phyloP scores from a whole-genome alignment of 2,329 filamentous ascomycete genomes.

The Cercospora canescens region DNA sequence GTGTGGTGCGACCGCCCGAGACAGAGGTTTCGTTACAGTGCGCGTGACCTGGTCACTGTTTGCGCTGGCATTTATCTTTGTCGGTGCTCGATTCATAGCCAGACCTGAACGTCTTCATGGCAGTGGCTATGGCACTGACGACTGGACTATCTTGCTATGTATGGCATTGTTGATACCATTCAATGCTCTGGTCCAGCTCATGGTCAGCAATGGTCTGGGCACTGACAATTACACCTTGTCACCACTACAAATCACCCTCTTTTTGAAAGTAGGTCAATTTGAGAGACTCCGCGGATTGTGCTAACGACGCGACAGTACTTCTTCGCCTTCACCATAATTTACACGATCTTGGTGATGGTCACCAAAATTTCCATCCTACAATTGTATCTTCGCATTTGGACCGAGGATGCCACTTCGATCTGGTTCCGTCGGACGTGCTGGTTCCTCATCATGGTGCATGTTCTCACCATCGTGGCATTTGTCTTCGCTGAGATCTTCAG shows the following conservation, averaged over 20 bases:
- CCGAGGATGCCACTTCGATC: constrained; percentile 15
- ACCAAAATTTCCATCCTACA: constrained; percentile 24
- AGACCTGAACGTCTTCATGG: constrained; percentile 22
- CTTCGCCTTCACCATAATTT: constrained; percentile 24
- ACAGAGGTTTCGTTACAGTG: constrained; percentile 7
- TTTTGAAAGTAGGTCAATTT: constrained; percentile 14
- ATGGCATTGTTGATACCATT: constrained; percentile 18
- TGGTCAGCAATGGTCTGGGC: constrained; percentile 23
- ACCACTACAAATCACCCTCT: constrained; percentile 19
- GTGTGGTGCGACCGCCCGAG: constrained; percentile 19
- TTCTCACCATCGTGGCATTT: constrained; percentile 20
- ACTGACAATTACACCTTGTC: constrained; percentile 20
- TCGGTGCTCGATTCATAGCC: constrained; percentile 19
- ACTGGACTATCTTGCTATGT: constrained; percentile 23
- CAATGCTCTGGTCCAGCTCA: constrained; percentile 19
- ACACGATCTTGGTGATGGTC: constrained; percentile 21
- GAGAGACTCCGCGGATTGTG: background rate
- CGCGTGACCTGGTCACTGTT: constrained; percentile 22
- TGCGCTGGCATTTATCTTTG: constrained; percentile 20
- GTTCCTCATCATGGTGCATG: constrained; percentile 16
- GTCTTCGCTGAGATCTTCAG: constrained; percentile 20
- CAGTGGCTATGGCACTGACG: constrained; percentile 23
- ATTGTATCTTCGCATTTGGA: constrained; percentile 25
- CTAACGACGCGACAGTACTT: constrained; percentile 17
- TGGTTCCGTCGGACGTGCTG: constrained; percentile 24